phyloP scores from a whole-genome alignment of 148 eudicot genomes.

The Rhododendron henanense region DNA sequence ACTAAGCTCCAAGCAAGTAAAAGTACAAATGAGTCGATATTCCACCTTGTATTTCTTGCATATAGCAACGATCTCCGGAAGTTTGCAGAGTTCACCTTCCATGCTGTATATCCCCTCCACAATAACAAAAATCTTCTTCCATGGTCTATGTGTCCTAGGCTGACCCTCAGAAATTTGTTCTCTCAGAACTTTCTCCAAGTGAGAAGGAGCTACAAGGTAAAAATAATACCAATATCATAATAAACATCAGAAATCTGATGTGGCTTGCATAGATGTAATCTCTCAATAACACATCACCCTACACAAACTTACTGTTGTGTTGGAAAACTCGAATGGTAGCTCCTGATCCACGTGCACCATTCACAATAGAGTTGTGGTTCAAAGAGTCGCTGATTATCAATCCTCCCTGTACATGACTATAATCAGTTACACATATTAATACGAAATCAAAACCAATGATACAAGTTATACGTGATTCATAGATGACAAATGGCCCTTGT shows the following conservation, averaged over 20 bases:
- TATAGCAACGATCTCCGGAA: constrained; percentile 90
- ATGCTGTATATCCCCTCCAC: constrained; percentile 99
- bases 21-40: not conserved
- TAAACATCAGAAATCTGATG: not conserved
- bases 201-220: constrained; percentile 61
- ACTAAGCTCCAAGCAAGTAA: not conserved
- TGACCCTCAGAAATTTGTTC: constrained; percentile 95
- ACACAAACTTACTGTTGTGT: constrained; percentile 75
- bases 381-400: constrained; percentile 91
- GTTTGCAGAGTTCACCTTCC: constrained; percentile 98
- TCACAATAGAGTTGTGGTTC: constrained; percentile 93
- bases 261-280: not conserved
- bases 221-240: constrained; percentile 7
- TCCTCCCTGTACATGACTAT: constrained; percentile 66
- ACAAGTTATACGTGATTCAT: not conserved
- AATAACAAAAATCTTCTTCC: constrained; percentile 94
- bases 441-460: not conserved
- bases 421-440: not conserved
- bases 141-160: constrained; percentile 96
- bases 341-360: constrained; percentile 99
- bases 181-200: constrained; percentile 80
- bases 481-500: not conserved
- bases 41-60: constrained; percentile 96
- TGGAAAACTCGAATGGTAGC: constrained; percentile 82
- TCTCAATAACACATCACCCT: not conserved